Evolutionary conservation across 768 basidiomycete genomes (phyloP), one percentile per base, ranked within the genome.

Genomic region (Boletus fagicola): DNA sequence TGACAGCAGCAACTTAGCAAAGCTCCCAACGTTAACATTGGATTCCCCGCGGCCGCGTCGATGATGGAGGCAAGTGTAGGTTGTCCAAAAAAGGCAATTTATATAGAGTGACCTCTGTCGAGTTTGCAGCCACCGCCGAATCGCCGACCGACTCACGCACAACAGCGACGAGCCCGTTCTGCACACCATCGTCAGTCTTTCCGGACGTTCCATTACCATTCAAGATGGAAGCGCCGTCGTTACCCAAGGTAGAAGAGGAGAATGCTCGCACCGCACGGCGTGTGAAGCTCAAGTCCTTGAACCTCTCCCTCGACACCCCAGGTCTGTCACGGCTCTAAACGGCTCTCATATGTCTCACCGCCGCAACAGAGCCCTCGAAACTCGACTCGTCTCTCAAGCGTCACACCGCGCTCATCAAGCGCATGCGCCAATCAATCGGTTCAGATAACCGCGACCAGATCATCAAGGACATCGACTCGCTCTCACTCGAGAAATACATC

Each of bases 381-480:
- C 79, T 94, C 24, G 97, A 98, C 73, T 94, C 97, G 4, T 98
- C 97, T 44, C 75, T 99, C 56, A 98, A 93, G 75, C 87, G 94
- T 8, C 95, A 99, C 74, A 98, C 94, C 2, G 92, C 94, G 7
- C 82, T 98, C 60, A 94, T 97, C 62, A 98, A 96, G 73, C 88
- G 91, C 45, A 88, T 98, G 65, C 85, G 89, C 46, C 92, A 89
- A 68, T 91, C 92, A 18, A 80, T 98, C 66, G 90, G 88, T 16
- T 69, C 80, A 39, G 92, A 94, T 64, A 88, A 92, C 69, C 83
- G 80, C 47, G 92, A 94, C 64, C 87, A 92, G 65, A 86, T 96
- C 58, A 75, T 97, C 63, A 98, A 94, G 73, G 97, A 99, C 66
- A 86, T 97, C 61, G 88, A 94, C 60, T 81, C 88, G 0, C 80